Percentiles rank a stretch among this genome's conserved stretches.
Conservation (phyloP, 768 basidiomycete species). For the Basidioascus undulatus region DNA sequence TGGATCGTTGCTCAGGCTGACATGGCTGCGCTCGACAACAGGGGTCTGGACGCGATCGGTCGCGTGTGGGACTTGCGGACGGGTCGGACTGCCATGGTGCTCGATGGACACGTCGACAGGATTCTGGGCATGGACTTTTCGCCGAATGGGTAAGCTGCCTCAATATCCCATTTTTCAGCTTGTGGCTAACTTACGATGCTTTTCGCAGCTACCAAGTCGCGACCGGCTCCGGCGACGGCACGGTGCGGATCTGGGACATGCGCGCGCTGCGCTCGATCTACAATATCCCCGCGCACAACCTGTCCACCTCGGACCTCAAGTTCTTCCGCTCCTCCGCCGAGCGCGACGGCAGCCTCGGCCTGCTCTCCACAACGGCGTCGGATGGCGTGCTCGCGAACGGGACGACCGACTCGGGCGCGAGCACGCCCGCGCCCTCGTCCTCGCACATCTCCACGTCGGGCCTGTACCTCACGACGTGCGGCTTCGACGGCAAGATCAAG, state of each 20-base stretch:
- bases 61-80: constrained; percentile 93
- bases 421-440: not conserved
- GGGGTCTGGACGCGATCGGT: constrained; percentile 87
- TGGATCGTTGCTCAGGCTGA: too few relatives aligned
- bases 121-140: constrained; percentile 81
- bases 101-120: constrained; percentile 86
- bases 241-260: constrained; percentile 96
- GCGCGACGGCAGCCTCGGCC: too few relatives aligned
- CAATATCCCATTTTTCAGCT: constrained; percentile 1
- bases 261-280: constrained; percentile 76
- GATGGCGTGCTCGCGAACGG: constrained; percentile 23
- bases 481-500: constrained; percentile 87
- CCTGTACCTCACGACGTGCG: constrained; percentile 72
- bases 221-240: constrained; percentile 89
- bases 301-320: constrained; percentile 79
- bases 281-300: constrained; percentile 87
- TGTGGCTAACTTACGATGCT: constrained; percentile 4
- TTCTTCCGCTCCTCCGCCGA: constrained; percentile 42
- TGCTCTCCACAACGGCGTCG: not conserved
- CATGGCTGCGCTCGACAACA: constrained; percentile 18
- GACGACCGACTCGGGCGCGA: constrained; percentile 22
- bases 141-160: constrained; percentile 55
- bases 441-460: constrained; percentile 26
- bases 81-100: constrained; percentile 87
- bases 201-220: constrained; percentile 71